Evolutionary conservation across 495 filamentous ascomycete species (phyloP).

Genomic region (Neurospora sp.): DNA sequence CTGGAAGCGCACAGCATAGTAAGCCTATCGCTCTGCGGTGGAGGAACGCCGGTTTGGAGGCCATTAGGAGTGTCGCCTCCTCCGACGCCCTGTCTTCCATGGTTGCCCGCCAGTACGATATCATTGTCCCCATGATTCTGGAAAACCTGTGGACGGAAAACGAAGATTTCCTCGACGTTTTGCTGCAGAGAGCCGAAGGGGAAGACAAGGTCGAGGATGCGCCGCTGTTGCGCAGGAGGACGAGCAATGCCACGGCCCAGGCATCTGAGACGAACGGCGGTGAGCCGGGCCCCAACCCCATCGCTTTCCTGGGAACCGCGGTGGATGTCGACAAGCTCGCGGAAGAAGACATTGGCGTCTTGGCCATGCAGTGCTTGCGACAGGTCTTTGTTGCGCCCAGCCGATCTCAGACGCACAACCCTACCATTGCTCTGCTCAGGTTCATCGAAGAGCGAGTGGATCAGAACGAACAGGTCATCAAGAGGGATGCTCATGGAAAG

Average conservation of each 20-base stretch:
- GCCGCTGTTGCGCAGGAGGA: conserved; percentile 47
- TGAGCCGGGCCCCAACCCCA: conserved; percentile 49
- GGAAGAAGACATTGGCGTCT: conserved; percentile 74
- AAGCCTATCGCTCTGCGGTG: conserved; percentile 72
- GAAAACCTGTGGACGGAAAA: conserved; percentile 74
- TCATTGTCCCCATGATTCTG: conserved; percentile 72
- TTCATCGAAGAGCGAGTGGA: conserved; percentile 56
- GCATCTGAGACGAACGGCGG: conserved; percentile 44
- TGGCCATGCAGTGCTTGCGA: conserved; percentile 73
- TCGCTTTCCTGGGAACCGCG: conserved; percentile 60
- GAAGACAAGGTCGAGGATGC: conserved; percentile 59
- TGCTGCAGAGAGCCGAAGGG: conserved; percentile 51
- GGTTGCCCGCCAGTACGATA: conserved; percentile 59
- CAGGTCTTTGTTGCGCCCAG: conserved; percentile 70
- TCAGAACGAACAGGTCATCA: conserved; percentile 35
- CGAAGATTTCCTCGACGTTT: conserved; percentile 51
- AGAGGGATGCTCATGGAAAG: conserved; percentile 21
- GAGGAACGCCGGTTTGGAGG: conserved; percentile 68
- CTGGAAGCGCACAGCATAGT: conserved; percentile 44
- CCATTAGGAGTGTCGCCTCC: conserved; percentile 66
- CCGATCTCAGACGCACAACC: conserved; percentile 62
- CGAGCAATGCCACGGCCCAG: conserved; percentile 68
- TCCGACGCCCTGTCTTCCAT: conserved; percentile 68
- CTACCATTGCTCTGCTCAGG: conserved; percentile 56
- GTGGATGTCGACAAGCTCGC: conserved; percentile 77